Evolutionary conservation across 805 yeast species (phyloP).

Genomic region (Pichia thaimueangensis): DNA sequence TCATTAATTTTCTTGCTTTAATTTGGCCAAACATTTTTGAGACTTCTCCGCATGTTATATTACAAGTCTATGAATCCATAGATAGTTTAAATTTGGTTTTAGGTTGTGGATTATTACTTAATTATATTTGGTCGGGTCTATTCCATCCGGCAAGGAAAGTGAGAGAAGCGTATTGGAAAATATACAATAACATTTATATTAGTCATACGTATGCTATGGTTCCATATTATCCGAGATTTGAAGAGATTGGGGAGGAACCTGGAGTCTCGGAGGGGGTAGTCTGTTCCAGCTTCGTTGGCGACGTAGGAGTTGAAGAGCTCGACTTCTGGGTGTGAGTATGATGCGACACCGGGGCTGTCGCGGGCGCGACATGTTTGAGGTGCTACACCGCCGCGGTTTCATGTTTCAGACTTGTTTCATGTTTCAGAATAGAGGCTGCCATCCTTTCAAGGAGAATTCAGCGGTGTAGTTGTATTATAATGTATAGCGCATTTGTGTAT

Average conservation of each 20-base stretch:
- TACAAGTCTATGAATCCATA: conserved; percentile 71
- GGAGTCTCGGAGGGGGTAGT: neutral
- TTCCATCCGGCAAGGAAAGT: conserved; percentile 93
- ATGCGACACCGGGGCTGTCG: neutral
- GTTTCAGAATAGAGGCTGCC: too few relatives aligned
- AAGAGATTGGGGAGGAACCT: conserved; percentile 20
- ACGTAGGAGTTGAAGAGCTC: conserved; percentile 26
- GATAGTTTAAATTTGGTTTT: conserved; percentile 64
- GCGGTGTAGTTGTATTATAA: too few relatives aligned
- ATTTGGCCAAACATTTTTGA: conserved; percentile 87
- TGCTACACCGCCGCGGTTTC: too few relatives aligned
- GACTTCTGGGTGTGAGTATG: conserved; percentile 27
- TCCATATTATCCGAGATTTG: conserved; percentile 71
- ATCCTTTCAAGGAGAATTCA: too few relatives aligned
- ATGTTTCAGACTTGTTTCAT: conserved; percentile 7
- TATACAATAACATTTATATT: conserved; percentile 71
- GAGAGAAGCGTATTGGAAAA: conserved; percentile 76
- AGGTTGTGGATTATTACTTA: conserved; percentile 70
- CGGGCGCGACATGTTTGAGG: neutral
- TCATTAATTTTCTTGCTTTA: conserved; percentile 74
- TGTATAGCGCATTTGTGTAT: too few relatives aligned
- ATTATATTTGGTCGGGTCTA: conserved; percentile 80
- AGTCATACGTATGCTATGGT: conserved; percentile 70
- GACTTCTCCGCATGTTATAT: conserved; percentile 92
- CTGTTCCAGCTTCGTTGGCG: conserved; percentile 13